Evolutionary conservation across 176 grass and related monocot species (phyloP).

Genomic region (Alopecurus myosuroides): DNA sequence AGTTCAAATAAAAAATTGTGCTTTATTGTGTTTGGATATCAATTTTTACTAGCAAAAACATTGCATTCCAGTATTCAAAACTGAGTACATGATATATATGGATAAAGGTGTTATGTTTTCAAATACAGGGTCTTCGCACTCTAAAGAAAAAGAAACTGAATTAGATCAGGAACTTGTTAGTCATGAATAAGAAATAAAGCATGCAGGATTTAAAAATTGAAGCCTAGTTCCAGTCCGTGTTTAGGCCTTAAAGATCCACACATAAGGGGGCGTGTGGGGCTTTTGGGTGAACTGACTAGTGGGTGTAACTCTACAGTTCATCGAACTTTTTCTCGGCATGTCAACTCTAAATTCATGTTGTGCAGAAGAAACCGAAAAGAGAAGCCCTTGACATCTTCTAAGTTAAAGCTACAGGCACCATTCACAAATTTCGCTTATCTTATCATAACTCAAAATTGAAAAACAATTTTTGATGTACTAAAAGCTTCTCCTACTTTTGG

Average conservation of each 20-base stretch:
- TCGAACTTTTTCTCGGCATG: background rate
- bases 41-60: background rate
- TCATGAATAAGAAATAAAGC: constrained; percentile 6
- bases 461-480: background rate
- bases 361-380: background rate
- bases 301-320: background rate
- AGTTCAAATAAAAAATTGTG: no score
- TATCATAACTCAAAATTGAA: background rate
- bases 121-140: background rate
- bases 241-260: background rate
- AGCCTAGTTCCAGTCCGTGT: background rate
- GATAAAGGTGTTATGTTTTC: background rate
- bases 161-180: background rate
- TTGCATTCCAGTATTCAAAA: background rate
- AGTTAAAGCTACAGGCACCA: background rate
- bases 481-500: background rate
- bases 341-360: background rate
- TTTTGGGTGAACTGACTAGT: background rate
- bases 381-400: background rate
- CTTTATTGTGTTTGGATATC: background rate
- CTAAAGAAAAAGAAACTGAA: background rate
- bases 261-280: no score
- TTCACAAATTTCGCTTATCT: background rate
- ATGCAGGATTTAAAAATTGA: background rate
- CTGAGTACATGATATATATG: background rate